phyloP scores from a whole-genome alignment of 106 monocot genomes.

The Gastrodia elata region DNA sequence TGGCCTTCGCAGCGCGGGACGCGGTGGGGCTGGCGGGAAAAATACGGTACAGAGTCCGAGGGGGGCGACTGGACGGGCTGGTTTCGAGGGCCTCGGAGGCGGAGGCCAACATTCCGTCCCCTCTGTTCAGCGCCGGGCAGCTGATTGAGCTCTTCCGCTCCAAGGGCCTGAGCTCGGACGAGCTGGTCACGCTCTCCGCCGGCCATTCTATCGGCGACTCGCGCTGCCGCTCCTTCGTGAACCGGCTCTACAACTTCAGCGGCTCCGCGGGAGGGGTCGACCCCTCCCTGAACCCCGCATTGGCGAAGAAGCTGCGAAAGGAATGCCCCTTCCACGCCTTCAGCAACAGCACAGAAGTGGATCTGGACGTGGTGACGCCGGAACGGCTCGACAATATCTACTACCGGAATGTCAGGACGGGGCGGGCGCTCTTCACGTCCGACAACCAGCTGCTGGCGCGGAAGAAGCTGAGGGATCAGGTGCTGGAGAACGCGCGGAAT shows the following conservation, averaged over 20 bases:
- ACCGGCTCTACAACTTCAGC: slow-evolving; percentile 32
- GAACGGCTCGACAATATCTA: slow-evolving; percentile 13
- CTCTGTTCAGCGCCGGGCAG: slow-evolving; percentile 13
- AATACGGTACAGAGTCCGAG: slow-evolving; percentile 27
- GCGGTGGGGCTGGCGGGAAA: slow-evolving; percentile 15
- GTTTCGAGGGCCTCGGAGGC: slow-evolving; percentile 19
- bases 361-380: background rate
- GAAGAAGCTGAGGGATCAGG: background rate
- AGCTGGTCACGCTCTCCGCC: slow-evolving; percentile 41
- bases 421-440: slow-evolving; percentile 8
- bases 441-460: slow-evolving; percentile 9
- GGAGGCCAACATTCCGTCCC: slow-evolving; percentile 17
- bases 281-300: slow-evolving; percentile 10
- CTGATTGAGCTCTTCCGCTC: slow-evolving; percentile 20
- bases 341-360: slow-evolving; percentile 3
- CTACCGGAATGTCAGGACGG: slow-evolving; percentile 11
- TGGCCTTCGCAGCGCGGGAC: slow-evolving; percentile 51
- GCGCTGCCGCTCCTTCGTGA: slow-evolving; percentile 36
- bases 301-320: slow-evolving; percentile 9
- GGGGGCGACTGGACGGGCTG: slow-evolving; percentile 35
- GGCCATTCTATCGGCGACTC: slow-evolving; percentile 40
- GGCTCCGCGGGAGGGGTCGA: slow-evolving; percentile 1
- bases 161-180: slow-evolving; percentile 28
- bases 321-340: slow-evolving; percentile 13
- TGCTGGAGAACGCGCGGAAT: slow-evolving; percentile 1